Percentiles rank a stretch among this genome's conserved stretches.
Conservation (phyloP, 192 early-diverging fungal species). For the Coemansia asiatica region DNA sequence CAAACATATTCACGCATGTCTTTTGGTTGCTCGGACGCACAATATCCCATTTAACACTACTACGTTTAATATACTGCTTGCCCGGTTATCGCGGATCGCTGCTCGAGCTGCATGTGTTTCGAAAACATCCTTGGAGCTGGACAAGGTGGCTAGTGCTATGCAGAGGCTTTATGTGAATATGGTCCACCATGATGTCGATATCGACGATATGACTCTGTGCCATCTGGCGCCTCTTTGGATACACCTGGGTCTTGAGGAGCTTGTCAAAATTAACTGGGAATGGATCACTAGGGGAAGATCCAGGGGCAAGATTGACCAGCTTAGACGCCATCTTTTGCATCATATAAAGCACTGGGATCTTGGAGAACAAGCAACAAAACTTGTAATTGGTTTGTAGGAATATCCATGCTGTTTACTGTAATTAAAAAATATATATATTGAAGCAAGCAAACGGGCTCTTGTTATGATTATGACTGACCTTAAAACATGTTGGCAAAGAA, state of each 20-base stretch:
- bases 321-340: constrained; percentile 15
- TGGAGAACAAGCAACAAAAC: not conserved
- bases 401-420: not conserved
- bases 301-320: constrained; percentile 6
- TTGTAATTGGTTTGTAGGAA: not conserved
- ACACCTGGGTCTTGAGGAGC: not conserved
- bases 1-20: not conserved
- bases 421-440: not conserved
- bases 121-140: too few relatives aligned
- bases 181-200: constrained; percentile 1
- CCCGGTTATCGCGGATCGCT: constrained; percentile 16
- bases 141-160: constrained; percentile 2
- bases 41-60: constrained; percentile 9
- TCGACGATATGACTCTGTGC: constrained; percentile 17
- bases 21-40: not conserved
- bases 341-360: constrained; percentile 18
- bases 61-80: constrained; percentile 33
- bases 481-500: constrained; percentile 13
- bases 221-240: constrained; percentile 31
- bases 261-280: constrained; percentile 14
- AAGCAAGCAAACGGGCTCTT: not conserved
- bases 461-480: not conserved
- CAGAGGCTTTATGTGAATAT: constrained; percentile 17
- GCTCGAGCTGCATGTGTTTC: too few relatives aligned
- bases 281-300: constrained; percentile 1